phyloP scores from a whole-genome alignment of 306 rosid species.

The Senna tora region DNA sequence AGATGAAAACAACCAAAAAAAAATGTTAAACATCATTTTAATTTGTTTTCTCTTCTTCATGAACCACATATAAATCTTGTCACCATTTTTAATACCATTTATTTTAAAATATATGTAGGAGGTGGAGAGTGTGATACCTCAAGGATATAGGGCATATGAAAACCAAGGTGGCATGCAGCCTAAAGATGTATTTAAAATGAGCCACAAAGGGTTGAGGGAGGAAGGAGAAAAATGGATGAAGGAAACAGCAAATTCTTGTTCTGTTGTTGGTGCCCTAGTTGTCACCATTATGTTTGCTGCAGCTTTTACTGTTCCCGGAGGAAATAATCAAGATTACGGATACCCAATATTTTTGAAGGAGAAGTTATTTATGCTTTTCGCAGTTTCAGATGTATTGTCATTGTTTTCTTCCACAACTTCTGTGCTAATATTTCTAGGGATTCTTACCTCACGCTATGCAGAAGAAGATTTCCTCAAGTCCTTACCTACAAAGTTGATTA shows the following conservation, averaged over 20 bases:
- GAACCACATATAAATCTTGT: no score
- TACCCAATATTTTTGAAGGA: constrained; percentile 5
- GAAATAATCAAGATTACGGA: not conserved
- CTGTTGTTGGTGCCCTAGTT: constrained; percentile 6
- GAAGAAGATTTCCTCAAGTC: not conserved
- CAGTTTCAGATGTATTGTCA: not conserved
- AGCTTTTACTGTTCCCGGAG: constrained; percentile 23
- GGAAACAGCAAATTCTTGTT: not conserved
- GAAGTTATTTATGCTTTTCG: not conserved
- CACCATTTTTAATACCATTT: no score
- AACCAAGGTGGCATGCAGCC: not conserved
- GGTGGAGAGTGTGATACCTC: not conserved
- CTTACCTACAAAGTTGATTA: constrained; percentile 7
- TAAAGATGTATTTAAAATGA: not conserved
- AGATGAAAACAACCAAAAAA: no score
- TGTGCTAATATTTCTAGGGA: not conserved
- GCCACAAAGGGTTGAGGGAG: not conserved
- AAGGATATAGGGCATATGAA: not conserved
- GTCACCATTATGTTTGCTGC: constrained; percentile 10
- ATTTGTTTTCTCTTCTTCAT: no score
- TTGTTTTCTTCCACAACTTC: constrained; percentile 11
- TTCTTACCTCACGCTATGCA: constrained; percentile 4
- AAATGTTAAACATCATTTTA: no score
- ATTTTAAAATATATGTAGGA: not conserved
- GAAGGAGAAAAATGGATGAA: constrained; percentile 30